Base-by-base conservation (phyloP, 768 basidiomycete genomes). In the Amanita subjunquillea region DNA sequence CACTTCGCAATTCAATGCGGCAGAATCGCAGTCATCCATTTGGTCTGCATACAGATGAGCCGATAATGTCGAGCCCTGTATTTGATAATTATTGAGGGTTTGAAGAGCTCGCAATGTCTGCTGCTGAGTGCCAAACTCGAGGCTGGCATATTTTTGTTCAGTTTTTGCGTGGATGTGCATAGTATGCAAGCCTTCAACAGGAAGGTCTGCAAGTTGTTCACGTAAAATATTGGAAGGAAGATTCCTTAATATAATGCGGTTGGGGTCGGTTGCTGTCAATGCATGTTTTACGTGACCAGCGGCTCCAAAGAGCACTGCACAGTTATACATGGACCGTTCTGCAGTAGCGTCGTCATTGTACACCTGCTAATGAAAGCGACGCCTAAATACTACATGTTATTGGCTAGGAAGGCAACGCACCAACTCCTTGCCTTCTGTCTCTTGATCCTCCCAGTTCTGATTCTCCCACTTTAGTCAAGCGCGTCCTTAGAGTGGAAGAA, bases 241-340 rank as follows among this genome's bases (percentile, higher is more conserved):
- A 49, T 74, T 72, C 12, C 67, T 67, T 7, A 81, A 55, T 27
- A 71, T 53, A 39, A 77, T 56, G 29, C 59, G 63, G 12, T 49
- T 57, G 2, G 73, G 70, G 51, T 78, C 74, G 6, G 70, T 69
- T 0, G 66, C 59, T 2, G 75, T 73, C 48, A 59, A 56, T 32
- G 77, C 58, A 8, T 60, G 36, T 13, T 57, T 44, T 6, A 73
- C 65, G 1, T 54, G 53, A 9, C 63, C 62, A 25, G 69, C 66
- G 34, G 61, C 49, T 6, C 68, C 69, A 55, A 71, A 72, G 0
- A 51, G 44, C 22, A 74, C 67, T 23, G 57, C 57, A 53, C 67
- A 67, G 44, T 63, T 62, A 56, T 64, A 62, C 25, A 69, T 56
- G 42, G 52, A 56, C 3, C 63, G 62, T 27, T 62, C 59, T 37